Evolutionary conservation across 768 basidiomycete genomes (phyloP).

Genomic region (Suillus weaverae): DNA sequence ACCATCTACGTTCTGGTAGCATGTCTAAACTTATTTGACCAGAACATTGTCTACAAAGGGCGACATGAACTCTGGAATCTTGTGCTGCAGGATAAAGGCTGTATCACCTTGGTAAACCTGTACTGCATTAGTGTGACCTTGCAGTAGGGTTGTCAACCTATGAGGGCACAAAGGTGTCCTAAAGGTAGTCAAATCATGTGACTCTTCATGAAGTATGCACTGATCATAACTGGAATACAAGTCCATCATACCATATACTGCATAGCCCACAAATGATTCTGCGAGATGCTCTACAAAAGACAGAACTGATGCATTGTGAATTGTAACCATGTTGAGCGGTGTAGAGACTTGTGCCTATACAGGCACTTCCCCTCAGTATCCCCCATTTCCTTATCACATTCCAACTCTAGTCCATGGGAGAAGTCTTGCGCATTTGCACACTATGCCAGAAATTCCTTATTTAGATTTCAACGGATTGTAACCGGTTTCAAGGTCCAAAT

Average conservation of each 20-base stretch:
- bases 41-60: slow-evolving; percentile 43
- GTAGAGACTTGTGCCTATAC: too few species aligned
- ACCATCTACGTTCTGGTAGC: slow-evolving; percentile 30
- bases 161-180: slow-evolving; percentile 37
- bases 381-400: too few species aligned
- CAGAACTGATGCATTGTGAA: too few species aligned
- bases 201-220: slow-evolving; percentile 26
- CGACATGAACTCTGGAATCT: slow-evolving; percentile 38
- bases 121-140: slow-evolving; percentile 43
- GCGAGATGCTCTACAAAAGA: too few species aligned
- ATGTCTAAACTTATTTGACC: slow-evolving; percentile 31
- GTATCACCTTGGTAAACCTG: slow-evolving; percentile 43
- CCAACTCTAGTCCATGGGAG: too few species aligned
- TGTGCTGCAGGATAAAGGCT: slow-evolving; percentile 35
- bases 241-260: slow-evolving; percentile 33
- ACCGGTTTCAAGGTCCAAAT: too few species aligned
- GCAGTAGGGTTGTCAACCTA: slow-evolving; percentile 34
- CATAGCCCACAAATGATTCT: slow-evolving; percentile 34
- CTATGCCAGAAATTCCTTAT: slow-evolving; percentile 9
- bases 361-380: too few species aligned
- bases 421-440: too few species aligned
- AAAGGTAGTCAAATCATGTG: slow-evolving; percentile 42
- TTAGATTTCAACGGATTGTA: too few species aligned
- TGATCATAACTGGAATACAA: slow-evolving; percentile 40
- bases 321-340: too few species aligned